Percentiles rank a stretch among this genome's conserved stretches.
Conservation (phyloP, 1,284 basidiomycete genomes). For the Pulchroboletus neoregius region DNA sequence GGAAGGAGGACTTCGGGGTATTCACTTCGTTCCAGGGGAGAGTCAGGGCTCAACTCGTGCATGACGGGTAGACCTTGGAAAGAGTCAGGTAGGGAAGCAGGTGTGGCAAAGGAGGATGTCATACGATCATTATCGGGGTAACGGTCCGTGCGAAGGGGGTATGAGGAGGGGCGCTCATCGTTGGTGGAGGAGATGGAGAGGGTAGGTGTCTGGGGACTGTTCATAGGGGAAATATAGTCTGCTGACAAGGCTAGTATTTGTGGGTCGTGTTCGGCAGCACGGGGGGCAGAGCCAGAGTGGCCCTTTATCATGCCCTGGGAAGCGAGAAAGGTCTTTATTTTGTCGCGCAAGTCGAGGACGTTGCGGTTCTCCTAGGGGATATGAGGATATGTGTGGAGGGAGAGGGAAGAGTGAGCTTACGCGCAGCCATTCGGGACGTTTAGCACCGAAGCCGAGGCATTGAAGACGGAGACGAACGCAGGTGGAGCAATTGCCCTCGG, state of each 20-base stretch:
- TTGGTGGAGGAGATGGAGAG: conserved; percentile 46
- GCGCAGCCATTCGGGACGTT: conserved; percentile 80
- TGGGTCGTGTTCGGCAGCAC: conserved; percentile 49
- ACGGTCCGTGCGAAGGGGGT: conserved; percentile 41
- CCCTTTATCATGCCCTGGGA: conserved; percentile 83
- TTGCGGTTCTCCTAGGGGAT: conserved; percentile 59
- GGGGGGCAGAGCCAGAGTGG: conserved; percentile 64
- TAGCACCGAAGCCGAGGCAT: conserved; percentile 79
- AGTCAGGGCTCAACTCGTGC: conserved; percentile 39
- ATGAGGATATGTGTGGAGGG: neutral
- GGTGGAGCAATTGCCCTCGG: conserved; percentile 63
- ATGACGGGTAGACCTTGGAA: conserved; percentile 30
- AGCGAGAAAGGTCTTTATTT: conserved; percentile 72
- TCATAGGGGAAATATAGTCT: conserved; percentile 44
- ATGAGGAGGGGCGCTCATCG: conserved; percentile 39
- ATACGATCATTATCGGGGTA: conserved; percentile 36
- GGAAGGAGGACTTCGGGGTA: conserved; percentile 41
- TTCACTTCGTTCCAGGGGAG: conserved; percentile 36
- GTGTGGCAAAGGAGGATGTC: conserved; percentile 11
- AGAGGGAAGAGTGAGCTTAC: conserved; percentile 36
- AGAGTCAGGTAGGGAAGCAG: conserved; percentile 4
- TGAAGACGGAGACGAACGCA: conserved; percentile 77
- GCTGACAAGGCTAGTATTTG: conserved; percentile 52
- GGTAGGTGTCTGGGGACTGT: conserved; percentile 53
- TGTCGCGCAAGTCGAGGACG: conserved; percentile 63